These are phyloP conservation scores for Paramecium primaurelia DNA, from an alignment of 73 alveolate species.

Conservation along the genomic window DNA sequence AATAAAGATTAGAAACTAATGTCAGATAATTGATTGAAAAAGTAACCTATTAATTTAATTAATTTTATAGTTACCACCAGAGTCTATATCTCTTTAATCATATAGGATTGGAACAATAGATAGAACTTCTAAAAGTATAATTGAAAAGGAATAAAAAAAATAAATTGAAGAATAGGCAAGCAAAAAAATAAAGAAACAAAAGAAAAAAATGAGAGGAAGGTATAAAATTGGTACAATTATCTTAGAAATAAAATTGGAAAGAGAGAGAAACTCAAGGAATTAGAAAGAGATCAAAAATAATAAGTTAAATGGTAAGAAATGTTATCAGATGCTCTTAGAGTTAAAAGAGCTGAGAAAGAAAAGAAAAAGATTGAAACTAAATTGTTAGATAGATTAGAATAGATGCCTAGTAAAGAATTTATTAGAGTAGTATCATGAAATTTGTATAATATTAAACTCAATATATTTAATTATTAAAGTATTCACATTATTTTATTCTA, in stretches of 20 bases:
- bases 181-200: constrained; percentile 63
- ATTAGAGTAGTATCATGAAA: constrained; percentile 3
- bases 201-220: constrained; percentile 77
- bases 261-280: constrained; percentile 31
- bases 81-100: constrained; percentile 84
- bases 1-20: constrained; percentile 85
- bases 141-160: constrained; percentile 78
- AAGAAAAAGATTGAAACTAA: constrained; percentile 32
- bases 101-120: constrained; percentile 86
- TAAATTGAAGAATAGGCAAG: constrained; percentile 66
- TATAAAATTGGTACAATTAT: background rate
- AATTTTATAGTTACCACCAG: constrained; percentile 77
- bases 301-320: constrained; percentile 36
- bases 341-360: constrained; percentile 59
- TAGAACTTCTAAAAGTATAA: constrained; percentile 80
- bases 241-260: constrained; percentile 26
- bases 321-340: constrained; percentile 33
- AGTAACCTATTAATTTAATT: background rate
- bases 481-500: background rate
- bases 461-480: background rate
- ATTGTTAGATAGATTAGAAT: constrained; percentile 36
- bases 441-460: background rate
- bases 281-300: background rate
- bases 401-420: background rate
- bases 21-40: constrained; percentile 77